A percentile compares a stretch with the other conserved stretches of the same genome.
Evolutionary conservation across 106 monocot genomes (phyloP).

Genomic region (Posidonia australis): DNA sequence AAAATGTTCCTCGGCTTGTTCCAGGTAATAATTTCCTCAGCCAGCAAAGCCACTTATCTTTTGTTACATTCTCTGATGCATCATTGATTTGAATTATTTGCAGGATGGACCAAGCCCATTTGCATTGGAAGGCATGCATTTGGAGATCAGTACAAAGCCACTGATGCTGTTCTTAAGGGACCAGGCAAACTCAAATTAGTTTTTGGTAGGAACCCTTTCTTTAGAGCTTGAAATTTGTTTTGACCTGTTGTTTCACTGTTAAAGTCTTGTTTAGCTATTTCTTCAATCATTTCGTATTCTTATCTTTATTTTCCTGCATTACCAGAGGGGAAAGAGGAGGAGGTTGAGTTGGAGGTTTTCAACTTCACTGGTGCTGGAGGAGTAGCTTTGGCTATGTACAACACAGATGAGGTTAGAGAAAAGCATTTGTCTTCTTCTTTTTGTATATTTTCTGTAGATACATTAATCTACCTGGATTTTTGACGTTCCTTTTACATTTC

Average conservation of each 20-base stretch:
- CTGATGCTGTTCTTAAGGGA: conserved; percentile 69
- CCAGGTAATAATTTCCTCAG: conserved; percentile 31
- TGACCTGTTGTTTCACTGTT: background rate
- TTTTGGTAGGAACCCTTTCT: conserved; percentile 42
- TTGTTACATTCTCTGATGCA: background rate
- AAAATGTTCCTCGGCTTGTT: conserved; percentile 74
- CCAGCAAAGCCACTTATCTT: background rate
- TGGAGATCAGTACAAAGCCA: conserved; percentile 93
- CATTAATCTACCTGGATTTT: background rate
- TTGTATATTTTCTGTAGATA: background rate
- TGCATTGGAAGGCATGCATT: conserved; percentile 98
- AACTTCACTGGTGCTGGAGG: conserved; percentile 87
- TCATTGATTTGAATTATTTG: background rate
- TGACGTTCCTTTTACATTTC: background rate
- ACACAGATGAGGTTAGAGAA: conserved; percentile 80
- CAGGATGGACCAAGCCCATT: conserved; percentile 92
- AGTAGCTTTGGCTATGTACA: conserved; percentile 89
- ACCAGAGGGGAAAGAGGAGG: conserved; percentile 70
- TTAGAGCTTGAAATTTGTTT: background rate
- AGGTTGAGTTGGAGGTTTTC: conserved; percentile 71
- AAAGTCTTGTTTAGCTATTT: background rate
- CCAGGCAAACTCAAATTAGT: conserved; percentile 85
- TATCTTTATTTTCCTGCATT: background rate
- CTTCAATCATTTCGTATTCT: background rate
- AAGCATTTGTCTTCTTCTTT: background rate